Evolutionary conservation across 1,284 basidiomycete species (phyloP).

Genomic region (Entoloma clypeatum): DNA sequence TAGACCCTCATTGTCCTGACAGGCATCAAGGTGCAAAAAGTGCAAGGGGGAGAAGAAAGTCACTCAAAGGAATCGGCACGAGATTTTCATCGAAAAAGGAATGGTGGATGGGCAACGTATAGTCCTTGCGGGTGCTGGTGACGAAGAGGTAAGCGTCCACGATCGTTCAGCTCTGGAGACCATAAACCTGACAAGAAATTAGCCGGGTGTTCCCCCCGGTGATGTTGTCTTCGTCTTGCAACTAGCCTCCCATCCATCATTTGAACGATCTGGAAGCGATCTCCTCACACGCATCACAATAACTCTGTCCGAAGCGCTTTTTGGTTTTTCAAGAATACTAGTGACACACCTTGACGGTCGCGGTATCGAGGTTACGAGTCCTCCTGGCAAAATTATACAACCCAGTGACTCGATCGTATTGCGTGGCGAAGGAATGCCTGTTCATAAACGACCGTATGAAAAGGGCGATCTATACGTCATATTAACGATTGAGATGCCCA

Average conservation of each 20-base stretch:
- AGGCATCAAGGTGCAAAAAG: slow-evolving; percentile 76
- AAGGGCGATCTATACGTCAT: slow-evolving; percentile 83
- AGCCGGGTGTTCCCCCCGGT: slow-evolving; percentile 81
- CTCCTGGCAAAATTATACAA: slow-evolving; percentile 72
- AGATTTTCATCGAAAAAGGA: slow-evolving; percentile 86
- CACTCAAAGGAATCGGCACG: slow-evolving; percentile 85
- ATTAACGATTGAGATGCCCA: slow-evolving; percentile 84
- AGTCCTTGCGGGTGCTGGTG: slow-evolving; percentile 85
- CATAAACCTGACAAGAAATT: slow-evolving; percentile 11
- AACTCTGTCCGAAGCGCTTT: slow-evolving; percentile 87
- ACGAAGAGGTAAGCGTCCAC: slow-evolving; percentile 72
- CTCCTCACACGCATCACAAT: slow-evolving; percentile 75
- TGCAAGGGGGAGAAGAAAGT: slow-evolving; percentile 88
- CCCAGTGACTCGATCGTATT: slow-evolving; percentile 72
- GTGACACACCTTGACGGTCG: slow-evolving; percentile 89
- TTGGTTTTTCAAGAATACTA: slow-evolving; percentile 85
- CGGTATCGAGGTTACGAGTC: slow-evolving; percentile 73
- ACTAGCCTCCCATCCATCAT: slow-evolving; percentile 65
- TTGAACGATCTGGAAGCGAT: slow-evolving; percentile 78
- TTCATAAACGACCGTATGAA: slow-evolving; percentile 58
- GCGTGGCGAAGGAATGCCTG: slow-evolving; percentile 84
- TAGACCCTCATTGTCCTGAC: not conserved
- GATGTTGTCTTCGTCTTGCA: slow-evolving; percentile 87
- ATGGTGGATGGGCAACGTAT: slow-evolving; percentile 85
- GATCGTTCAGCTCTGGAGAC: slow-evolving; percentile 6